Evolutionary conservation across 1,284 basidiomycete genomes (phyloP).

Genomic region (Butyriboletus regius): DNA sequence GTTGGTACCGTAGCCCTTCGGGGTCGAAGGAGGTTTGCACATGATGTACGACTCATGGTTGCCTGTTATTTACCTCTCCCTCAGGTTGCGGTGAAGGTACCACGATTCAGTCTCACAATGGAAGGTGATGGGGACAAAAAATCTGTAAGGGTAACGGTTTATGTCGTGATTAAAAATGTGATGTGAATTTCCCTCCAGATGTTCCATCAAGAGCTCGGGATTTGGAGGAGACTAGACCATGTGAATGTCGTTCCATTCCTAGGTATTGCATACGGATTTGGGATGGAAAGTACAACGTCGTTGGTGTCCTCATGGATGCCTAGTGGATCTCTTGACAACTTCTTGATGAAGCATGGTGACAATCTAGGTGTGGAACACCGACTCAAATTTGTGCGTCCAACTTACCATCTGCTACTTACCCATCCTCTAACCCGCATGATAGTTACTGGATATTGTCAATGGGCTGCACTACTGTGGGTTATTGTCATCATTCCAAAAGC

Average conservation of each 20-base stretch:
- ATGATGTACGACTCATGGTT: no score
- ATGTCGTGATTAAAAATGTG: not conserved
- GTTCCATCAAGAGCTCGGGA: conserved; percentile 17
- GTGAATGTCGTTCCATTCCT: conserved; percentile 9
- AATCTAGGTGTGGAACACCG: not conserved
- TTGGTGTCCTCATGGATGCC: conserved; percentile 21
- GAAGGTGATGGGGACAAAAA: not conserved
- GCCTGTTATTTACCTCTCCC: not conserved
- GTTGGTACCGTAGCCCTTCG: no score
- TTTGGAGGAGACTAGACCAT: conserved; percentile 16
- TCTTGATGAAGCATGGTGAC: conserved; percentile 1
- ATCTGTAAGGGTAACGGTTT: no score
- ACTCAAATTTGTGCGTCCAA: conserved; percentile 11
- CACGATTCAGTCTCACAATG: conserved; percentile 4
- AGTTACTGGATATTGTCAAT: conserved; percentile 9
- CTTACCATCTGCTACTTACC: not conserved
- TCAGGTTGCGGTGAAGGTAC: conserved; percentile 19
- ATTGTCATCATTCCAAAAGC: rapidly evolving
- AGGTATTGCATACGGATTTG: conserved; percentile 15
- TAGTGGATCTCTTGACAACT: conserved; percentile 7
- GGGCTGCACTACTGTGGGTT: conserved; percentile 16
- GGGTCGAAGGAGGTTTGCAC: no score
- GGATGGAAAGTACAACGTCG: conserved; percentile 2
- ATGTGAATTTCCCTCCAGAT: not conserved
- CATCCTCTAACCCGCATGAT: not conserved